Evolutionary conservation across 2,329 filamentous ascomycete species (phyloP), one percentile per base, ranked within the genome.

Genomic region (Alternaria burnsii): DNA sequence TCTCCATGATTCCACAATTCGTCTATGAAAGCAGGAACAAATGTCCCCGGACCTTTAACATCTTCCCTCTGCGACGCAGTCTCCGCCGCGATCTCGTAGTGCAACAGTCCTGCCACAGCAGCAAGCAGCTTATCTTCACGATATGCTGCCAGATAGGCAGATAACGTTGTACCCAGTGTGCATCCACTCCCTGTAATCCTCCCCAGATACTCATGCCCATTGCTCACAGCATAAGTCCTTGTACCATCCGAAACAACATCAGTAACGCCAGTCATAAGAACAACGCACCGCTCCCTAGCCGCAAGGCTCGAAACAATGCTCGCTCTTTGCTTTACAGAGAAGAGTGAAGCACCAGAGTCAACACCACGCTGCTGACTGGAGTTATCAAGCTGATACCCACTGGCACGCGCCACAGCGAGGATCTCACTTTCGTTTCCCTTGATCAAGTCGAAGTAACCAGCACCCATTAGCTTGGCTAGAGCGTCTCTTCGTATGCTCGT

Each of bases 401-500:
- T 71, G 2, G 74, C 70, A 4, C 65, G 57, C 10, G 85, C 86
- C 0, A 94, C 88, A 3, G 91, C 89, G 48, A 86, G 83, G 62
- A 98, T 93, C 78, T 98, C 95, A 55, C 90, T 88, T 75, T 96
- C 92, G 79, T 98, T 98, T 50, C 94, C 94, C 76, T 98, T 98
- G 79, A 98, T 94, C 42, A 97, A 84, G 76, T 92, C 88, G 71
- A 97, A 91, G 77, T 92, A 92, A 40, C 93, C 93, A 3, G 83
- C 85, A 0, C 86, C 82, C 72, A 97, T 84, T 38, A 98, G 86
- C 2, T 84, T 84, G 59, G 88, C 87, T 28, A 94, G 87, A 0
- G 93, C 91, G 1, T 86, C 82, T 52, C 89, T 87, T 12, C 95
- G 88, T 44, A 94, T 84, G 7, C 85, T 73, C 0, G 93, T 97